These are phyloP conservation scores for Nevesoporus exiguus DNA, from an alignment of 768 basidiomycete genomes.

Conservation along the genomic window DNA sequence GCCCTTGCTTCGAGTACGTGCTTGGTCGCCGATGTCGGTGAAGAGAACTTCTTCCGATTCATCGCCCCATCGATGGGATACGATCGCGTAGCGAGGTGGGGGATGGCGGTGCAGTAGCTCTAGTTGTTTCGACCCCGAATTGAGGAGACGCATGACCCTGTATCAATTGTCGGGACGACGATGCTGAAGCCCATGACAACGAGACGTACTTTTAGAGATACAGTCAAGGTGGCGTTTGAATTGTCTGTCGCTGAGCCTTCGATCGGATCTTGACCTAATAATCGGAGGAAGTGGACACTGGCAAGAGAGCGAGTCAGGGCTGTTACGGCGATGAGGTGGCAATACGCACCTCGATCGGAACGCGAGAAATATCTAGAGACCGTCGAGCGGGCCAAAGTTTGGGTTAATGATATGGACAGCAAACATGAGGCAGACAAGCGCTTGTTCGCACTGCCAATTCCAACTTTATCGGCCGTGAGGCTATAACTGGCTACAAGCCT, in stretches of 20 bases:
- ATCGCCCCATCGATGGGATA: slow-evolving; percentile 28
- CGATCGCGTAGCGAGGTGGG: slow-evolving; percentile 19
- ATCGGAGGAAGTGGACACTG: too few species aligned
- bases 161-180: not conserved
- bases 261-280: not conserved
- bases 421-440: too few species aligned
- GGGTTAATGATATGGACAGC: too few species aligned
- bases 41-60: slow-evolving; percentile 24
- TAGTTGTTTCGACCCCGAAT: slow-evolving; percentile 13
- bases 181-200: not conserved
- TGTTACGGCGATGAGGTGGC: not conserved
- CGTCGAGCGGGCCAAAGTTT: too few species aligned
- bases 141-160: slow-evolving; percentile 24
- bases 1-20: slow-evolving; percentile 7
- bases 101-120: slow-evolving; percentile 9
- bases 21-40: slow-evolving; percentile 20
- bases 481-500: too few species aligned
- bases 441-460: too few species aligned
- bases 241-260: not conserved
- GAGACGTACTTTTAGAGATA: slow-evolving; percentile 4
- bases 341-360: not conserved
- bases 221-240: not conserved
- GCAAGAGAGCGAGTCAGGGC: not conserved
- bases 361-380: not conserved
- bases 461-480: too few species aligned